phyloP scores from a whole-genome alignment of 257 asterid species.

The Solanum gracilifrons region DNA sequence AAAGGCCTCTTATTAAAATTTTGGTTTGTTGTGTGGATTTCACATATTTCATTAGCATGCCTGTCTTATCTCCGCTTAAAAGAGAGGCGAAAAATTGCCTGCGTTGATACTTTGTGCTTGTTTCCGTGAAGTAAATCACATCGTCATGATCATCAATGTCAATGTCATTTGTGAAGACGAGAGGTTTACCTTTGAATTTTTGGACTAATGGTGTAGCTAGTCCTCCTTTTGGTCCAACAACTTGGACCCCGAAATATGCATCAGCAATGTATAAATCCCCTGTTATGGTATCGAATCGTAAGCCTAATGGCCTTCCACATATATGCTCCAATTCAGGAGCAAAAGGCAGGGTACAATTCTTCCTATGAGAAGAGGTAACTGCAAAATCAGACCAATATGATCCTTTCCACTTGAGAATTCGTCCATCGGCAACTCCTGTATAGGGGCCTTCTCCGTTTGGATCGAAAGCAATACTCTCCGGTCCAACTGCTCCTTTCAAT shows the following conservation, averaged over 20 bases:
- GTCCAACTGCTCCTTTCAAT: constrained; percentile 1
- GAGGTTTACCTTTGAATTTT: constrained; percentile 35
- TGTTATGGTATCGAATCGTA: constrained; percentile 35
- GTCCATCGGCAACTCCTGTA: constrained; percentile 17
- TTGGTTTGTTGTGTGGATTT: not conserved
- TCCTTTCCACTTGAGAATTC: constrained; percentile 9
- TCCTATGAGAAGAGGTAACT: constrained; percentile 16
- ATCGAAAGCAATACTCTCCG: constrained; percentile 12
- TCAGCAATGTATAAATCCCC: constrained; percentile 64
- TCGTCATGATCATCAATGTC: constrained; percentile 43
- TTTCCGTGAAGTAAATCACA: constrained; percentile 53
- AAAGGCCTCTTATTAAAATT: not conserved
- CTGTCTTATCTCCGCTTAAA: constrained; percentile 9
- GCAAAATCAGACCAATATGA: constrained; percentile 8
- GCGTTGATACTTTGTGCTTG: constrained; percentile 38
- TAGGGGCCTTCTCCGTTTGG: constrained; percentile 8
- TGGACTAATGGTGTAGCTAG: constrained; percentile 37
- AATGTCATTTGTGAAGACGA: constrained; percentile 53
- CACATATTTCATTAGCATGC: constrained; percentile 1
- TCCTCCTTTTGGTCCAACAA: constrained; percentile 59
- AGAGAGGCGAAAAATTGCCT: constrained; percentile 37
- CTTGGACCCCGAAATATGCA: constrained; percentile 56
- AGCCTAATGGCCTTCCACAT: constrained; percentile 67
- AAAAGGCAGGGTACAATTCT: constrained; percentile 35
- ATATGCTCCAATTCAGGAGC: constrained; percentile 47